phyloP scores from a whole-genome alignment of 345 rosid genomes.

The Xanthoceras sorbifolium region DNA sequence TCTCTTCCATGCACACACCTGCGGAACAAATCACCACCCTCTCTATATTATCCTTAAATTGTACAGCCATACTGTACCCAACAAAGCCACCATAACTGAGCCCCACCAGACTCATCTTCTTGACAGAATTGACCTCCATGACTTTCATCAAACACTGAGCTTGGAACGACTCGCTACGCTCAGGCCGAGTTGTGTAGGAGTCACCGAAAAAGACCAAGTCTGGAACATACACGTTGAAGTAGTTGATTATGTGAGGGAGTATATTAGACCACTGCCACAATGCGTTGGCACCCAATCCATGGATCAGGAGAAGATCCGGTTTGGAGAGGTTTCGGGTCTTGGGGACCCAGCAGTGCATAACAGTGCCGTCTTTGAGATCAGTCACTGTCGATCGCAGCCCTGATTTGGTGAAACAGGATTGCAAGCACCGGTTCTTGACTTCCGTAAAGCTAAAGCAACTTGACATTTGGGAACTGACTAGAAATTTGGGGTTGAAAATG shows the following conservation, averaged over 20 bases:
- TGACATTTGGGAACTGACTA: conserved; percentile 52
- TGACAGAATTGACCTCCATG: conserved; percentile 55
- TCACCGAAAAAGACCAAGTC: conserved; percentile 72
- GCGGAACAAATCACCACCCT: conserved; percentile 69
- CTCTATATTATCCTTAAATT: conserved; percentile 56
- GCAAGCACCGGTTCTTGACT: conserved; percentile 49
- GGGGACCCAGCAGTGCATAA: conserved; percentile 80
- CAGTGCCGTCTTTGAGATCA: conserved; percentile 59
- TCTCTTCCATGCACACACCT: conserved; percentile 78
- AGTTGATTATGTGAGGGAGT: conserved; percentile 38
- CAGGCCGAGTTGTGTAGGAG: conserved; percentile 48
- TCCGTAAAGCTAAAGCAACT: conserved; percentile 69
- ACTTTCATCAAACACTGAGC: conserved; percentile 55
- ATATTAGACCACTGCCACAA: conserved; percentile 78
- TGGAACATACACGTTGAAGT: conserved; percentile 74
- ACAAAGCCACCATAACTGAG: conserved; percentile 87
- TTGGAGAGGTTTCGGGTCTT: conserved; percentile 29
- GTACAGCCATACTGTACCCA: conserved; percentile 65
- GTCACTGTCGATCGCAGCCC: conserved; percentile 61
- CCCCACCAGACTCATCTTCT: conserved; percentile 57
- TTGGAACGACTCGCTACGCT: conserved; percentile 64
- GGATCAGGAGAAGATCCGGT: conserved; percentile 67
- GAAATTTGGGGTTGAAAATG: too few species aligned
- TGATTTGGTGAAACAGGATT: conserved; percentile 42
- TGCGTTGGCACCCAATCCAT: conserved; percentile 80